Conservation (phyloP, 805 yeast genomes). For the Henningerozyma blattae region DNA sequence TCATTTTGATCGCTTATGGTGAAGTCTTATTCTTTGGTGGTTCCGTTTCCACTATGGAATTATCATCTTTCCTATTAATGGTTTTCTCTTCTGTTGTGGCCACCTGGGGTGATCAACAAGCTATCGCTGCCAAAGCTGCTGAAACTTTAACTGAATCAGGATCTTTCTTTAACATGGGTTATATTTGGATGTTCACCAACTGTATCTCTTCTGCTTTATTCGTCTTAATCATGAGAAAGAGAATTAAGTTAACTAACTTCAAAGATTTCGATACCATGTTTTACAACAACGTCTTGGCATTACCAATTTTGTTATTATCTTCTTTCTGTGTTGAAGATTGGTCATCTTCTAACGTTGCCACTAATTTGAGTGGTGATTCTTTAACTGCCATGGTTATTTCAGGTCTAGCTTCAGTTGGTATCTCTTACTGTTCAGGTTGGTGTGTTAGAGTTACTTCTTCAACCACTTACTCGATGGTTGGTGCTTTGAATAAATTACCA, state of each 20-base stretch:
- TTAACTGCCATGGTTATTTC: conserved; percentile 78
- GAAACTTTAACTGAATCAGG: conserved; percentile 16
- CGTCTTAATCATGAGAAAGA: conserved; percentile 91
- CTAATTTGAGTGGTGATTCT: conserved; percentile 65
- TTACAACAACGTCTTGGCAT: conserved; percentile 88
- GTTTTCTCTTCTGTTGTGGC: conserved; percentile 94
- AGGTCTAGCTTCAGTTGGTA: conserved; percentile 91
- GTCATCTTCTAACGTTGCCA: conserved; percentile 64
- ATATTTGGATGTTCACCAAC: conserved; percentile 94
- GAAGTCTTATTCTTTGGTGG: conserved; percentile 96
- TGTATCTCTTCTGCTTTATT: conserved; percentile 90
- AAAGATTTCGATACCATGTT: conserved; percentile 97
- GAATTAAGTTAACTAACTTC: conserved; percentile 93
- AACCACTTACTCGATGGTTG: conserved; percentile 98
- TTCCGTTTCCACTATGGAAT: conserved; percentile 70
- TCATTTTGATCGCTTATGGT: conserved; percentile 91
- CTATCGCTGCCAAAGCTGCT: conserved; percentile 16
- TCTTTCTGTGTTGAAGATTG: conserved; percentile 85
- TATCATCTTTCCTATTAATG: conserved; percentile 82
- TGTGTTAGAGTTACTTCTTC: conserved; percentile 98
- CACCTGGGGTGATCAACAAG: conserved; percentile 66
- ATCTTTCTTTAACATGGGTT: conserved; percentile 52
- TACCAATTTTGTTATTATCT: conserved; percentile 72
- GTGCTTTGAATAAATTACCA: conserved; percentile 96
- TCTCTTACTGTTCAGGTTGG: conserved; percentile 98